Conservation (phyloP, 768 basidiomycete species). For the Infundibulicybe gibba region DNA sequence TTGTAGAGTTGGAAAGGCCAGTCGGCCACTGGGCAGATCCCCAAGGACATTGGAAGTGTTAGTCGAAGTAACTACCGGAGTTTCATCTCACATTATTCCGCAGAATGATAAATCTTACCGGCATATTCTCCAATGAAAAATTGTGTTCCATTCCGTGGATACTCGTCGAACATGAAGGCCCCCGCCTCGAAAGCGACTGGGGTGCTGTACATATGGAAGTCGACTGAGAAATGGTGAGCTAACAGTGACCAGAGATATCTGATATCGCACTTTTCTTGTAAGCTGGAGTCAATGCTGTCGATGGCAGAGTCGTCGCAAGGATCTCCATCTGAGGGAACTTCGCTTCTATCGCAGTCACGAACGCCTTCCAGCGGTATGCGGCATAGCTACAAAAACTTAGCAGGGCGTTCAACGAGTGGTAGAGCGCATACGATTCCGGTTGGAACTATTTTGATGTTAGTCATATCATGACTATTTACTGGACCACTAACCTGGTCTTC, state of each 20-base stretch:
- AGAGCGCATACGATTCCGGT: constrained; percentile 16
- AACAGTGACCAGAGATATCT: not conserved
- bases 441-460: constrained; percentile 15
- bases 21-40: constrained; percentile 21
- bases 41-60: constrained; percentile 24
- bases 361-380: constrained; percentile 24
- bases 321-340: constrained; percentile 33
- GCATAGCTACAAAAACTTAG: constrained; percentile 38
- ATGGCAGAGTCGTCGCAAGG: constrained; percentile 42
- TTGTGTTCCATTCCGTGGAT: constrained; percentile 48
- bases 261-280: constrained; percentile 28
- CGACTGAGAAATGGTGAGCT: constrained; percentile 26
- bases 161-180: constrained; percentile 48
- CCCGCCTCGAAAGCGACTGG: constrained; percentile 43
- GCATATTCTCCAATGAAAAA: constrained; percentile 40
- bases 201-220: constrained; percentile 51
- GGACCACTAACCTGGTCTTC: constrained; percentile 20
- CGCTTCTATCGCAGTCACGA: constrained; percentile 15
- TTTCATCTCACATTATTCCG: not conserved
- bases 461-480: not conserved
- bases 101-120: constrained; percentile 25
- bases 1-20: constrained; percentile 27
- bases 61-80: constrained; percentile 22
- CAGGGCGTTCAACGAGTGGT: constrained; percentile 5
- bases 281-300: constrained; percentile 37